Conservation (phyloP, 208 protist genomes). For the Trypanosoma grayi region DNA sequence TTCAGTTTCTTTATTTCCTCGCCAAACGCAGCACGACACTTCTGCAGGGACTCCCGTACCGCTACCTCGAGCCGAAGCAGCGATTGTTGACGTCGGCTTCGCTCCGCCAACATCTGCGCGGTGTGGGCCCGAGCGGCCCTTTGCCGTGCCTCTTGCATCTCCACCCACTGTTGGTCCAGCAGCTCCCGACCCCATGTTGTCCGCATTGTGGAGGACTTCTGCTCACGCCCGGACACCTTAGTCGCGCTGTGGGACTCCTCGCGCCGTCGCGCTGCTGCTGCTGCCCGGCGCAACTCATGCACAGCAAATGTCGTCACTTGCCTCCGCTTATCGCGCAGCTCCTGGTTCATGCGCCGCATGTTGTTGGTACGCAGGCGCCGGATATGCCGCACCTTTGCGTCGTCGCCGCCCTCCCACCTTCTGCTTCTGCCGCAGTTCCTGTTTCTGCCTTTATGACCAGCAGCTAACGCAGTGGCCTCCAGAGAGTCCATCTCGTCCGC, state of each 20-base stretch:
- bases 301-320: constrained; percentile 8
- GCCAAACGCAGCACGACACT: background rate
- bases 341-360: constrained; percentile 2
- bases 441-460: background rate
- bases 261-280: constrained; percentile 1
- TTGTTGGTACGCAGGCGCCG: constrained; percentile 5
- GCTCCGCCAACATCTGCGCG: background rate
- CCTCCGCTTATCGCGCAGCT: background rate
- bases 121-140: background rate
- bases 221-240: background rate
- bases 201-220: background rate
- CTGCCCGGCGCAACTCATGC: background rate
- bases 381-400: background rate
- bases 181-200: background rate
- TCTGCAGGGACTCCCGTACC: background rate
- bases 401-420: background rate
- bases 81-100: background rate
- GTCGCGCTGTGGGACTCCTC: background rate
- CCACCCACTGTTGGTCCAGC: background rate
- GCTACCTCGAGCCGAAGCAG: background rate
- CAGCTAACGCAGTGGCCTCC: background rate
- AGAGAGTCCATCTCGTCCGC: background rate
- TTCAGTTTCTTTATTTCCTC: constrained; percentile 1
- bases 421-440: background rate
- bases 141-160: background rate